phyloP scores from a whole-genome alignment of 2,329 filamentous ascomycete genomes.

The Fusarium miscanthi region DNA sequence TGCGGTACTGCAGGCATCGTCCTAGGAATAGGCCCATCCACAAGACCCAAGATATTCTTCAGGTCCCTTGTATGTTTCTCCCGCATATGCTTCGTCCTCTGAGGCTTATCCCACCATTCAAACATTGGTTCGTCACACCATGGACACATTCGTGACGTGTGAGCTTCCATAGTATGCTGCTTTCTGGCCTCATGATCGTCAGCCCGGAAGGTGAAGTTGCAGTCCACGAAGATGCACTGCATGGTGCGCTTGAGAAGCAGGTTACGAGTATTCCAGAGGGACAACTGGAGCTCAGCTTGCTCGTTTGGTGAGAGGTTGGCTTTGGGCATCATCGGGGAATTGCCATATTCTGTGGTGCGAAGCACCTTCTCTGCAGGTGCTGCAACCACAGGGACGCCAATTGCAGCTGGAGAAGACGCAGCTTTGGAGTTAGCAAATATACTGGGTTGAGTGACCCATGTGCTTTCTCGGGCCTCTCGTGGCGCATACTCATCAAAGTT shows the following conservation, averaged over 20 bases:
- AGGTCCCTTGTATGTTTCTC: conserved; percentile 45
- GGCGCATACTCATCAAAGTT: neutral
- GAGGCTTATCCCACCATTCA: conserved; percentile 43
- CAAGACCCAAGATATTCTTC: conserved; percentile 10
- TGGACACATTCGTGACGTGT: conserved; percentile 50
- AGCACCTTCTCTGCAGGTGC: conserved; percentile 52
- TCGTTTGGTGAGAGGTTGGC: conserved; percentile 56
- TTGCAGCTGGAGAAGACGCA: conserved; percentile 5
- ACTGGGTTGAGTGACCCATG: conserved; percentile 44
- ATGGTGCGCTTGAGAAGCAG: conserved; percentile 43
- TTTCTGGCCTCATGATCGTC: conserved; percentile 47
- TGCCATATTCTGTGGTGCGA: conserved; percentile 42
- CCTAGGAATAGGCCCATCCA: too few relatives aligned
- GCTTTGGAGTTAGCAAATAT: conserved; percentile 24
- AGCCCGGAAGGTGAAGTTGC: conserved; percentile 49
- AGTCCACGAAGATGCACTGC: conserved; percentile 54
- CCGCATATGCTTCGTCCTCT: conserved; percentile 46
- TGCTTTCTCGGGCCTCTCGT: conserved; percentile 2
- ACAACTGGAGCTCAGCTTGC: conserved; percentile 49
- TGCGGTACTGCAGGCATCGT: neutral
- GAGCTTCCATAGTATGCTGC: conserved; percentile 51
- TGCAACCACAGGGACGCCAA: conserved; percentile 34
- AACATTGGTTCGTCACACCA: conserved; percentile 51
- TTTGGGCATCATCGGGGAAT: conserved; percentile 52
- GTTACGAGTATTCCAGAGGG: conserved; percentile 12